Percentiles rank a stretch among this genome's conserved stretches.
Evolutionary conservation across 257 asterid genomes (phyloP).

Genomic region (Osmanthus fragrans): DNA sequence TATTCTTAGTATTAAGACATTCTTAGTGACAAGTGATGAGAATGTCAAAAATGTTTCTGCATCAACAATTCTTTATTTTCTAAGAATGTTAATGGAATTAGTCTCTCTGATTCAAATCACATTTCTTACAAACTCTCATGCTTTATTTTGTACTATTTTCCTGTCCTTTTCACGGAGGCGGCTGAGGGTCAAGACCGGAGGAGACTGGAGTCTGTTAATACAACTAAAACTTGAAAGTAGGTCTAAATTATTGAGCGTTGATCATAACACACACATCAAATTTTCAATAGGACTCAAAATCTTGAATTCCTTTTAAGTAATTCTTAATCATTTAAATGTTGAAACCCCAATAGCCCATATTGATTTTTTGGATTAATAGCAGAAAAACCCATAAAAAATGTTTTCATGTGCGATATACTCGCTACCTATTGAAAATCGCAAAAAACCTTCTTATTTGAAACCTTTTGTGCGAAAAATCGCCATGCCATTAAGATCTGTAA

Average conservation of each 20-base stretch:
- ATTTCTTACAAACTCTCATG: neutral
- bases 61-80: constrained; percentile 19
- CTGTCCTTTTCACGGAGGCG: neutral
- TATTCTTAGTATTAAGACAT: neutral
- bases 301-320: neutral
- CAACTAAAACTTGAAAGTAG: neutral
- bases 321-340: neutral
- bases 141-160: neutral
- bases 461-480: too few species aligned
- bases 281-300: neutral
- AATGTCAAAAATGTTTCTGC: constrained; percentile 23
- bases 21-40: neutral
- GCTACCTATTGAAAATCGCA: too few species aligned
- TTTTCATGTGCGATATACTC: too few species aligned
- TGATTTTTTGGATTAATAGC: too few species aligned
- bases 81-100: constrained; percentile 29
- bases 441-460: too few species aligned
- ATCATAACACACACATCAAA: neutral
- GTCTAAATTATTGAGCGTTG: neutral
- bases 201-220: constrained; percentile 16
- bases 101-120: constrained; percentile 20
- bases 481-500: too few species aligned
- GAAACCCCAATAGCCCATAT: neutral
- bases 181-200: neutral
- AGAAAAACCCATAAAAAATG: too few species aligned